Base-by-base conservation (phyloP, 306 rosid species). In the Cucurbita argyrosperma region DNA sequence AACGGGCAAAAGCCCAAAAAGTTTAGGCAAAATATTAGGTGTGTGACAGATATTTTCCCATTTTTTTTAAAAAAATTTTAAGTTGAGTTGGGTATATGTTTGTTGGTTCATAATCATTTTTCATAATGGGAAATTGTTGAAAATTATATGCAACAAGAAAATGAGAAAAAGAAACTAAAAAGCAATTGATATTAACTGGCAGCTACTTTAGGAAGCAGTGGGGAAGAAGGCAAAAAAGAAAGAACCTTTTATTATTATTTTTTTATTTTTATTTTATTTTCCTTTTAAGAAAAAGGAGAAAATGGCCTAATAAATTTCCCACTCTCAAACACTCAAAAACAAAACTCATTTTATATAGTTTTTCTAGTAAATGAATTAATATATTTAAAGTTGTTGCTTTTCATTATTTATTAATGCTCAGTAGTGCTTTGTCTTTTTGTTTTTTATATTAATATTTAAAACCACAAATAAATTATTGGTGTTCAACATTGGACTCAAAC, bases 21-120 rank as follows among this genome's bases (percentile, higher is more conserved):
- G 71, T 80, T 85, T 82, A 82, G 85, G 89, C 85, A 56, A 75
- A 43, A 81, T 76, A 21, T 76, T 79, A 67, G 81, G 76, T 79
- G 75, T 72, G 61, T 52, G 78, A 83, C 87, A 82, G 71, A 73
- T 49, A 49, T 84, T 84, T 79, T 77, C 2, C 50, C 68, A 21
- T 21, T 21, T 21, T 21, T 21, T 21, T 21, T 21, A 21, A 21
- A 21, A 21, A 21, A 21, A 21, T 19, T 19, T 19, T 19, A 19
- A 19, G 12, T 58, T 58, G 40, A 58, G n/a, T 26, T 58, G 5
- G 7, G 64, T 52, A 26, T 21, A 5, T 58, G 15, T 58, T 58
- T 58, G 64, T 58, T 26, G 40, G 12, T 21, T 57, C 63, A 57
- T 26, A 57, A 57, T 57, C 30, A 66, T 66, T 67, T 67, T 67